Evolutionary conservation across 306 rosid genomes (phyloP).

Genomic region (Begonia fuchsioides): DNA sequence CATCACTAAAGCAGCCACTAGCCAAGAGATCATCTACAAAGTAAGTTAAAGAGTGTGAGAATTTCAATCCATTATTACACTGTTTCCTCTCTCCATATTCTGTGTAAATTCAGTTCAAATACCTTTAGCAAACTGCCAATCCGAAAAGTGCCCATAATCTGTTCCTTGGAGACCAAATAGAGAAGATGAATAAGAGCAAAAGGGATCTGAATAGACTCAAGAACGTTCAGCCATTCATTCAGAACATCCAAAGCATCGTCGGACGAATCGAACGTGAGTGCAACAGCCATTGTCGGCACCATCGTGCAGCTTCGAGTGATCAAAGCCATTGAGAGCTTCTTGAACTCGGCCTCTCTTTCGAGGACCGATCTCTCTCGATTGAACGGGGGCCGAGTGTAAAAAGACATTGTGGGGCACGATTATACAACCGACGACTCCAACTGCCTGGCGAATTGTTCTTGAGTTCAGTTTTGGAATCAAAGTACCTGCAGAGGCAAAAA

Average conservation of each 20-base stretch:
- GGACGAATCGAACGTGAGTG: slow-evolving; percentile 64
- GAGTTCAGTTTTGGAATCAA: slow-evolving; percentile 89
- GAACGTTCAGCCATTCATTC: slow-evolving; percentile 97
- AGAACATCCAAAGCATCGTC: slow-evolving; percentile 55
- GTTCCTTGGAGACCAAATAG: slow-evolving; percentile 85
- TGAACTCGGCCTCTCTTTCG: slow-evolving; percentile 63
- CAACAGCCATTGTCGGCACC: slow-evolving; percentile 83
- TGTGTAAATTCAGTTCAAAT: background rate
- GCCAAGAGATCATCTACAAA: slow-evolving; percentile 56
- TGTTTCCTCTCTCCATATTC: background rate
- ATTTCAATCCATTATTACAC: background rate
- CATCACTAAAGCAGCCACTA: slow-evolving; percentile 84
- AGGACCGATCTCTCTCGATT: slow-evolving; percentile 61
- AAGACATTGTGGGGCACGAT: slow-evolving; percentile 97
- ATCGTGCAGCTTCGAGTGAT: slow-evolving; percentile 85
- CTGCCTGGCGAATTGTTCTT: too few species aligned
- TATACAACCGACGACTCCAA: slow-evolving; percentile 92
- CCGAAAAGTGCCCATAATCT: slow-evolving; percentile 71
- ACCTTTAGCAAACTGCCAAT: slow-evolving; percentile 79
- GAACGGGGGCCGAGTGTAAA: slow-evolving; percentile 94
- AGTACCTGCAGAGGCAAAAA: slow-evolving; percentile 34
- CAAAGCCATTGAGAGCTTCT: slow-evolving; percentile 86
- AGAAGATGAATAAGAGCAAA: slow-evolving; percentile 92
- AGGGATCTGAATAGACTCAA: too few species aligned
- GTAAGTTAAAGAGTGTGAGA: background rate